Evolutionary conservation across 2,329 filamentous ascomycete species (phyloP).

Genomic region (Talaromyces sp.): DNA sequence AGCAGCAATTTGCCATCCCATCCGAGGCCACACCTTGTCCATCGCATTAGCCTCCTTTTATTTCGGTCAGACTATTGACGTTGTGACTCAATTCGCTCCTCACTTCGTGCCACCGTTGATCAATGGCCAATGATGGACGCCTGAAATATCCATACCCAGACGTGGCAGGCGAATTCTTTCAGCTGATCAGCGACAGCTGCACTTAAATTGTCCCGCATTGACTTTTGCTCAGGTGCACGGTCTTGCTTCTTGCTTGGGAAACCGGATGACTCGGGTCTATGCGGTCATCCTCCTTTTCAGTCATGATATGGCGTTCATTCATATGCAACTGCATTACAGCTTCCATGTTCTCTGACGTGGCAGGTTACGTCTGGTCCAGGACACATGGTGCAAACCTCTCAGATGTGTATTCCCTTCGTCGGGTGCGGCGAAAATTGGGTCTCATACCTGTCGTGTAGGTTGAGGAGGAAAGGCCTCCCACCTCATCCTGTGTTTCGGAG

Average conservation of each 20-base stretch:
- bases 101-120: slow-evolving; percentile 10
- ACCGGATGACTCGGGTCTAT: slow-evolving; percentile 28
- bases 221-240: slow-evolving; percentile 37
- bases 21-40: slow-evolving; percentile 8
- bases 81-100: slow-evolving; percentile 1
- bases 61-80: slow-evolving; percentile 8
- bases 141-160: slow-evolving; percentile 19
- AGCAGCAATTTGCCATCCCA: slow-evolving; percentile 7
- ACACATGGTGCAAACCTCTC: slow-evolving; percentile 23
- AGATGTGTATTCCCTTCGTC: slow-evolving; percentile 25
- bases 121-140: slow-evolving; percentile 17
- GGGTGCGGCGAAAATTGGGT: slow-evolving; percentile 24
- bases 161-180: slow-evolving; percentile 33
- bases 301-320: slow-evolving; percentile 33
- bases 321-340: slow-evolving; percentile 40
- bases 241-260: slow-evolving; percentile 33
- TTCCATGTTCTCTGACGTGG: slow-evolving; percentile 42
- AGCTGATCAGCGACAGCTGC: slow-evolving; percentile 43
- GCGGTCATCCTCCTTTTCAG: slow-evolving; percentile 34
- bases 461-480: slow-evolving; percentile 18
- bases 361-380: slow-evolving; percentile 34
- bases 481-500: slow-evolving; percentile 10
- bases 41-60: slow-evolving; percentile 11
- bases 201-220: slow-evolving; percentile 39
- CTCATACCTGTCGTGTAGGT: slow-evolving; percentile 19